Percentiles rank a stretch among this genome's conserved stretches.
These are phyloP conservation scores for Alternaria brassicicola DNA, from an alignment of 2,329 filamentous ascomycete species.

Conservation along the genomic window DNA sequence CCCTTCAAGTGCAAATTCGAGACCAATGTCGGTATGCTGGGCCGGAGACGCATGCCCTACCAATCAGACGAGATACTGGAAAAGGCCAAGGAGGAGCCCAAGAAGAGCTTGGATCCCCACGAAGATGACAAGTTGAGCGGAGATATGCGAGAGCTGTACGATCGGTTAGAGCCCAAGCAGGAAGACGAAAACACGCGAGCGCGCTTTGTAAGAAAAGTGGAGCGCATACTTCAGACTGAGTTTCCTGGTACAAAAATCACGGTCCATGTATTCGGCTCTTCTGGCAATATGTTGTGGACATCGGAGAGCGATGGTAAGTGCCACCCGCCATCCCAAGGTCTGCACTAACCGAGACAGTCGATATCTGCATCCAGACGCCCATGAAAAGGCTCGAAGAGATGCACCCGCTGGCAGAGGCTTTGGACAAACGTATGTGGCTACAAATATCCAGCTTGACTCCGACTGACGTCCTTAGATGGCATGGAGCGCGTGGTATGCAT, in stretches of 20 bases:
- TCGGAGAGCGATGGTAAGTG: constrained; percentile 89
- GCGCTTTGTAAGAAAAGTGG: constrained; percentile 83
- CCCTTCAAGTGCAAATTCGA: constrained; percentile 81
- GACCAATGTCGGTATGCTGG: constrained; percentile 75
- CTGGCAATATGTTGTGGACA: constrained; percentile 91
- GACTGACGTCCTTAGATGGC: constrained; percentile 68
- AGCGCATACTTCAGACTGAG: constrained; percentile 83
- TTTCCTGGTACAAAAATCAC: constrained; percentile 91
- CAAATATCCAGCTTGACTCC: not conserved
- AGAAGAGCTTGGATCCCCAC: constrained; percentile 54
- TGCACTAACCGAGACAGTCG: constrained; percentile 66
- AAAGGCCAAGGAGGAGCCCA: constrained; percentile 69
- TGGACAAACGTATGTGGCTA: constrained; percentile 75
- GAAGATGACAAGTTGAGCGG: constrained; percentile 65
- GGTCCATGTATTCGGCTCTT: constrained; percentile 96
- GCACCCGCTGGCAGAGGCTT: constrained; percentile 84
- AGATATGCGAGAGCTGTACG: constrained; percentile 86
- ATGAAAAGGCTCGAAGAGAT: constrained; percentile 88
- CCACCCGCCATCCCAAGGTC: not conserved
- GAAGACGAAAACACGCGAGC: constrained; percentile 78
- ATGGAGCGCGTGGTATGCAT: constrained; percentile 98
- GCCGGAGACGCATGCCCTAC: constrained; percentile 88
- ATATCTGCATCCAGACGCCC: constrained; percentile 94
- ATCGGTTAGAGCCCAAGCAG: constrained; percentile 79
- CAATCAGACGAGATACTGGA: constrained; percentile 83